A percentile compares a stretch with the other conserved stretches of the same genome.
Evolutionary conservation across 179 eudicot species (phyloP).

Genomic region (Sideroxylon spinosum): DNA sequence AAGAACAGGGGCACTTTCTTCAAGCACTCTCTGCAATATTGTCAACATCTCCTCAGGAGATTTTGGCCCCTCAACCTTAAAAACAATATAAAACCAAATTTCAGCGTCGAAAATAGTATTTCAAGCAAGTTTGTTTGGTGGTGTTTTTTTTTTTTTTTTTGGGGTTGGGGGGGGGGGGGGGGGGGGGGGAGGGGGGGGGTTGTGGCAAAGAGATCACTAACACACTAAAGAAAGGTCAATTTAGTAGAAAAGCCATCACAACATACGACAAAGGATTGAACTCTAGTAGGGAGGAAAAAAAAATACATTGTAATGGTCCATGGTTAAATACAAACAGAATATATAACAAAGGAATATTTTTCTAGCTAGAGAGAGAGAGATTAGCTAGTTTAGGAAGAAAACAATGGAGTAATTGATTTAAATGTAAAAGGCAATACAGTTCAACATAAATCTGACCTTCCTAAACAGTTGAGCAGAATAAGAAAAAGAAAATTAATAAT

Average conservation of each 20-base stretch:
- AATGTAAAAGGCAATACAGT: neutral
- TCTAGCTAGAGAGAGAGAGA: neutral
- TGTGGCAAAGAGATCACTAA: no score
- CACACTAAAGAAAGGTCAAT: neutral
- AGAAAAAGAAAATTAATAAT: neutral
- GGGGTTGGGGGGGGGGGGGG: neutral
- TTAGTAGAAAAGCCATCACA: neutral
- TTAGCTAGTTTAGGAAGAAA: neutral
- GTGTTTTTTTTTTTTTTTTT: no score
- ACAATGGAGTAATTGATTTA: neutral
- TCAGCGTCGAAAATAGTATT: neutral
- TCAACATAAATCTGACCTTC: slow-evolving; percentile 1
- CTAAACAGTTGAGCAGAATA: neutral
- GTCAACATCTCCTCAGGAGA: slow-evolving; percentile 82
- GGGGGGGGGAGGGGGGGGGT: no score
- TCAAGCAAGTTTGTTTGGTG: neutral
- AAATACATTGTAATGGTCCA: no score
- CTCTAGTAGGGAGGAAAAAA: no score
- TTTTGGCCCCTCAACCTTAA: slow-evolving; percentile 82
- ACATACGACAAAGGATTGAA: neutral
- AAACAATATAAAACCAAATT: neutral
- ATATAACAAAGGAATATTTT: neutral
- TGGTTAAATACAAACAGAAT: no score
- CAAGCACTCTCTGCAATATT: slow-evolving; percentile 75
- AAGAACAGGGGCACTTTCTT: slow-evolving; percentile 91